Base-by-base conservation (phyloP, 2,329 filamentous ascomycete species). In the Setomelanomma holmii region DNA sequence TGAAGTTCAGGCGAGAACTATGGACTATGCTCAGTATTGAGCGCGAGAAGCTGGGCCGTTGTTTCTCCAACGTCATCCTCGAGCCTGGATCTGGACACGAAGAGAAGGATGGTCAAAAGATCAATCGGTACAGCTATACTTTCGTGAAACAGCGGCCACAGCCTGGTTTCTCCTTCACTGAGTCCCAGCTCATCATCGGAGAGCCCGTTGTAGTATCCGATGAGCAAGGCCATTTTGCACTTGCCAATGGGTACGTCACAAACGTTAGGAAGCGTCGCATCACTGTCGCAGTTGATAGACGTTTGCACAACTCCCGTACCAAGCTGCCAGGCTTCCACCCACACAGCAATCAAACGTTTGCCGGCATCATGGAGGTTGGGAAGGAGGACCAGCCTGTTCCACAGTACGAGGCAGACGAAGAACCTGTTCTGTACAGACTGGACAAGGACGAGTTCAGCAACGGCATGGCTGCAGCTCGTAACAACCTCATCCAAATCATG, bases 381-480 rank as follows among this genome's bases (percentile, higher is more conserved):
- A 80, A 80, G 4, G 82, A 86, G 63, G 84, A 69, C 12, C 66
- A 68, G 16, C 39, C 55, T n/a, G 21, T 47, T 4, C 38, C 48
- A n/a, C 21, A 60, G 4, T 40, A 56, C 68, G 53, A 80, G 79
- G 30, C 76, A 1, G 79, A 81, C 51, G 79, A 81, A 50, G 73
- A 82, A 4, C 84, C 84, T 4, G 77, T 89, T 5, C 81, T 86
- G 42, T 99, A 96, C 66, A 89, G 95, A 20, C 80, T 99, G 4
- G 95, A 99, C 76, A 97, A 97, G 72, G 95, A 99, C 66, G 95
- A 99, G 69, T 99, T 99, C 75, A 96, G 91, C 76, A 98, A 96
- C 66, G 95, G 95, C 51, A 96, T 99, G 91, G 92, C 95, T 3
- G 89, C 89, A 23, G 90, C 96, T 40, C 87, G 95, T 46, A 97